Percentiles rank a stretch among this genome's conserved stretches.
Evolutionary conservation across 169 alveolate genomes (phyloP).

Genomic region (Besnoitia besnoiti): DNA sequence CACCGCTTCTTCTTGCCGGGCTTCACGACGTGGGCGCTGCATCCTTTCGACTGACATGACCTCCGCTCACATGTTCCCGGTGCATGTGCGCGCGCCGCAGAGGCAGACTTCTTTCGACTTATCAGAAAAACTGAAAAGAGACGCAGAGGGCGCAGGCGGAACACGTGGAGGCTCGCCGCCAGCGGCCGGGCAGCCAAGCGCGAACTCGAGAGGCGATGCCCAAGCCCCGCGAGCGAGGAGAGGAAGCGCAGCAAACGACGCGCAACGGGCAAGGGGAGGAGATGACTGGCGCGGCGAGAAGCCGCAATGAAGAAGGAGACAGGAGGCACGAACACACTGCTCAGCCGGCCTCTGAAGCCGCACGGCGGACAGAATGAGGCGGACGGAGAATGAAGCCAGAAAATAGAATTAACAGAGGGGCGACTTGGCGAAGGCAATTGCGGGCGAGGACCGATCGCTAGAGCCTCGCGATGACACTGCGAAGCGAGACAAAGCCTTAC

Average conservation of each 20-base stretch:
- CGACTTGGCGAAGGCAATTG: background rate
- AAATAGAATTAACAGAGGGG: background rate
- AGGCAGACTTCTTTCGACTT: constrained; percentile 45
- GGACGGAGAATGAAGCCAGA: background rate
- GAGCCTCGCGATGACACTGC: background rate
- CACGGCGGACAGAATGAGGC: no score
- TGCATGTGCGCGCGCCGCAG: constrained; percentile 39
- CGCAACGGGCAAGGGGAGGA: background rate
- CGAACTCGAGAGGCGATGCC: no score
- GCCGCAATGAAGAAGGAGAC: background rate
- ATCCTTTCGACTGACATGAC: no score
- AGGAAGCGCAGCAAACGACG: no score
- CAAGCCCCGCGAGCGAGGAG: no score
- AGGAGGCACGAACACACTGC: no score
- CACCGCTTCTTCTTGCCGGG: no score
- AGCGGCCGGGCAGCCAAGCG: background rate
- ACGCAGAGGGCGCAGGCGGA: no score
- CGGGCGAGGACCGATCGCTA: no score
- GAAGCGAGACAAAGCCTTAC: constrained; percentile 30
- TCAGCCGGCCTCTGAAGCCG: no score
- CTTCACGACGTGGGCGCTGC: background rate
- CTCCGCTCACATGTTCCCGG: constrained; percentile 16
- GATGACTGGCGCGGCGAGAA: background rate
- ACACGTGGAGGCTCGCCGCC: no score
- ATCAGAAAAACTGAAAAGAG: constrained; percentile 3